Evolutionary conservation across 306 rosid species (phyloP), one percentile per base, ranked within the genome.

Genomic region (Quercus ilex): DNA sequence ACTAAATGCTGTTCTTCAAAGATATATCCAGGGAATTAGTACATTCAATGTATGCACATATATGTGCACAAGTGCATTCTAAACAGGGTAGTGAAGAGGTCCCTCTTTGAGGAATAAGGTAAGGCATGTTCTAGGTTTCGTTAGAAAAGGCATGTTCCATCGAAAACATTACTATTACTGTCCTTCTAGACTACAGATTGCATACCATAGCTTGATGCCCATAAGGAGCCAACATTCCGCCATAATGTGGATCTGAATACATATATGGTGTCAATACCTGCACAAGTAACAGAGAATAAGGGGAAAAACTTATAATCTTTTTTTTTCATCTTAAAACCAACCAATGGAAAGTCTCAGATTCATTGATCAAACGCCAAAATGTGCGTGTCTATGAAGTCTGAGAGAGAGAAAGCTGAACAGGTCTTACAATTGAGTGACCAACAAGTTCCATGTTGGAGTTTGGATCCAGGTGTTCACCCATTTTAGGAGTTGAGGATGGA

Each of bases 351-450:
- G 58, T 78, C n/a, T 31, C 43, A 77, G 60, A 79, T 80, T 41
- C 59, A 71, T 41, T 53, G 68, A 80, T 74, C 9, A 25, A 49
- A 49, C 13, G 15, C 76, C 43, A 21, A 59, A 64, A 53, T 71
- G 55, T 63, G 71, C 33, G 18, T 15, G 81, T 78, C 20, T 9
- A 30, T 41, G 55, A 7, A 33, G 73, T 49, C 59, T 64, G 59
- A 28, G 52, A 75, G 76, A 80, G 30, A 73, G 72, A 58, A 63
- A 74, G 59, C 76, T 4, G 69, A 76, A 79, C 72, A 72, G 69
- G 26, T 41, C 92, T 90, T 91, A 93, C 98, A 81, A 86, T 76
- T 41, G 98, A 90, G 83, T 88, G 98, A 77, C 91, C 83, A 72
- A 85, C 83, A 83, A 87, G 91, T 74, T 93, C 96, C 83, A 78